These are phyloP conservation scores for Dendrocalamus sinicus DNA, from an alignment of 176 grass and related monocot species.

Conservation along the genomic window DNA sequence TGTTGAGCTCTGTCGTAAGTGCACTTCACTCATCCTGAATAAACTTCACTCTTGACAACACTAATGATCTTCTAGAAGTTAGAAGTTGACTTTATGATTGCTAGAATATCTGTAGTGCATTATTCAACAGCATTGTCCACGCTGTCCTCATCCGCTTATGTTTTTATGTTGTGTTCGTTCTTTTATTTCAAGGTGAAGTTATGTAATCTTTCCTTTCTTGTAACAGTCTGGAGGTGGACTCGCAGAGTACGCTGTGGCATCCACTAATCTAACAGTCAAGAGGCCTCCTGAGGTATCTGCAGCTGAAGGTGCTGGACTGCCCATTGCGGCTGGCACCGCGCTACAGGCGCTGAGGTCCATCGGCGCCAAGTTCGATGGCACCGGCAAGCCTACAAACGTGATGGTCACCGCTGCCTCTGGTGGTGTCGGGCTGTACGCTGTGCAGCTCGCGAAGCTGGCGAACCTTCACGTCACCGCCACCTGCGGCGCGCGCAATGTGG, in stretches of 20 bases:
- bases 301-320: conserved; percentile 51
- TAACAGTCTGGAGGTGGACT: conserved; percentile 64
- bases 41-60: not conserved
- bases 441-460: conserved; percentile 61
- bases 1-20: conserved; percentile 54
- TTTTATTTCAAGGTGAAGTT: not conserved
- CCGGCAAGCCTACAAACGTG: conserved; percentile 48
- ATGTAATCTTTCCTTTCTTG: not conserved
- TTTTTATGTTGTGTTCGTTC: not conserved
- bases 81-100: not conserved
- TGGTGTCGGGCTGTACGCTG: conserved; percentile 54
- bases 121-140: not conserved
- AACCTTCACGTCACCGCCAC: conserved; percentile 65
- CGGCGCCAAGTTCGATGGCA: conserved; percentile 60
- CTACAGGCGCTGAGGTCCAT: conserved; percentile 46
- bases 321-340: conserved; percentile 53
- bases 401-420: conserved; percentile 66
- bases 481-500: conserved; percentile 55
- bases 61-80: not conserved
- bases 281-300: conserved; percentile 43
- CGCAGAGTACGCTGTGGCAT: conserved; percentile 57
- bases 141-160: too few relatives aligned
- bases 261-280: conserved; percentile 42
- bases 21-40: not conserved
- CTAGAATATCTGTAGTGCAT: not conserved